Conservation (phyloP, 225 moss, liverwort and hornwort genomes). For the Physcomitrellopsis africana region DNA sequence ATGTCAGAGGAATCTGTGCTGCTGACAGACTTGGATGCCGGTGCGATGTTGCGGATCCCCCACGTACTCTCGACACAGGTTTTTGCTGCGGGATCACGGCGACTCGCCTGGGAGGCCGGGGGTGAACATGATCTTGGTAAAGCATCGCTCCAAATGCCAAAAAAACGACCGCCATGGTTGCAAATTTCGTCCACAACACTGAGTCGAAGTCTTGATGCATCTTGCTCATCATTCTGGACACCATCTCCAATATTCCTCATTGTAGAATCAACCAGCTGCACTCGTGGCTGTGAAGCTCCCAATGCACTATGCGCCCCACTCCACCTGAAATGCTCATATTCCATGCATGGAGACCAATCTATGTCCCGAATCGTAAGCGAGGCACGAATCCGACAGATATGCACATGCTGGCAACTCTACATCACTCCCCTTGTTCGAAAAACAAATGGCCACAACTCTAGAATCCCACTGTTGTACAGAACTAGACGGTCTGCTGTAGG, state of each 20-base stretch:
- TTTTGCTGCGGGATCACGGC: no score
- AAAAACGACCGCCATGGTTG: conserved; percentile 56
- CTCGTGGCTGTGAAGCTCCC: conserved; percentile 25
- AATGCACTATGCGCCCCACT: conserved; percentile 41
- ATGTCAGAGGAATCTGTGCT: no score
- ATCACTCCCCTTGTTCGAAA: neutral
- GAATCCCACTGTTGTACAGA: no score
- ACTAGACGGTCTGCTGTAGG: no score
- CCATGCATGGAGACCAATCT: conserved; percentile 18
- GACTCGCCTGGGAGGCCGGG: conserved; percentile 20
- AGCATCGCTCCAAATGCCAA: conserved; percentile 60
- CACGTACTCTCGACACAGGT: no score
- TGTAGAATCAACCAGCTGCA: conserved; percentile 29
- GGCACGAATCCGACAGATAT: neutral
- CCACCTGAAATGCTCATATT: conserved; percentile 29
- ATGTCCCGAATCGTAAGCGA: no score
- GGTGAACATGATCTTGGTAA: conserved; percentile 51
- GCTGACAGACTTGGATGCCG: no score
- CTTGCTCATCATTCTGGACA: conserved; percentile 30
- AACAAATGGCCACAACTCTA: no score
- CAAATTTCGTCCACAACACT: conserved; percentile 57
- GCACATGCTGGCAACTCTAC: neutral
- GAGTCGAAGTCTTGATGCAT: conserved; percentile 41
- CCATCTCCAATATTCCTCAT: conserved; percentile 43
- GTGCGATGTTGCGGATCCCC: no score